These are phyloP conservation scores for Thielaviopsis ethacetica DNA, from an alignment of 2,329 filamentous ascomycete genomes.

Conservation along the genomic window DNA sequence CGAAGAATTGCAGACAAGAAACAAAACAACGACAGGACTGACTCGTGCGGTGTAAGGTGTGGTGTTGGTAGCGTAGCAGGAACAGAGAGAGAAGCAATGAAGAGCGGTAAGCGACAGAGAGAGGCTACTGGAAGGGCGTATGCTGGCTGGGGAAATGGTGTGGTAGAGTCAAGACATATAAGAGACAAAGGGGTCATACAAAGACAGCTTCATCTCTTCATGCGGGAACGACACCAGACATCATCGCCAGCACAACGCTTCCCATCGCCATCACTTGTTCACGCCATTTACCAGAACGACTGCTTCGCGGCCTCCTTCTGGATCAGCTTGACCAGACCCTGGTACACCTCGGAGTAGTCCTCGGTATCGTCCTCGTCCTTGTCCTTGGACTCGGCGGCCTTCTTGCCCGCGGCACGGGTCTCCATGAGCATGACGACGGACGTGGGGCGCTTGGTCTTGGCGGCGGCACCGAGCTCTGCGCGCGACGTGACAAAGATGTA, in stretches of 20 bases:
- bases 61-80: not conserved
- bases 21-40: not conserved
- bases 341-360: slow-evolving; percentile 47
- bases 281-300: slow-evolving; percentile 25
- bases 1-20: not conserved
- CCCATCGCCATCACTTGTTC: not conserved
- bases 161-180: not conserved
- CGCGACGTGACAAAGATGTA: slow-evolving; percentile 91
- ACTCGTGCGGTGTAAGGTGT: not conserved
- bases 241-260: not conserved
- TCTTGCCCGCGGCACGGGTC: slow-evolving; percentile 32
- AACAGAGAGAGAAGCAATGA: not conserved
- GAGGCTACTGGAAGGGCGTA: not conserved
- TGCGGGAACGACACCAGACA: no score
- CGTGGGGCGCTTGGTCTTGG: slow-evolving; percentile 88
- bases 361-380: slow-evolving; percentile 34
- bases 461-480: slow-evolving; percentile 83
- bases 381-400: slow-evolving; percentile 26
- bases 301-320: slow-evolving; percentile 49
- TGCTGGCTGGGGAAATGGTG: not conserved
- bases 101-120: not conserved
- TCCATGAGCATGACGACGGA: slow-evolving; percentile 82
- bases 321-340: slow-evolving; percentile 47
- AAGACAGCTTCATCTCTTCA: no score
- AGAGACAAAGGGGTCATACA: not conserved